Conservation (phyloP, 768 basidiomycete species). For the Termitomyces sp. region DNA sequence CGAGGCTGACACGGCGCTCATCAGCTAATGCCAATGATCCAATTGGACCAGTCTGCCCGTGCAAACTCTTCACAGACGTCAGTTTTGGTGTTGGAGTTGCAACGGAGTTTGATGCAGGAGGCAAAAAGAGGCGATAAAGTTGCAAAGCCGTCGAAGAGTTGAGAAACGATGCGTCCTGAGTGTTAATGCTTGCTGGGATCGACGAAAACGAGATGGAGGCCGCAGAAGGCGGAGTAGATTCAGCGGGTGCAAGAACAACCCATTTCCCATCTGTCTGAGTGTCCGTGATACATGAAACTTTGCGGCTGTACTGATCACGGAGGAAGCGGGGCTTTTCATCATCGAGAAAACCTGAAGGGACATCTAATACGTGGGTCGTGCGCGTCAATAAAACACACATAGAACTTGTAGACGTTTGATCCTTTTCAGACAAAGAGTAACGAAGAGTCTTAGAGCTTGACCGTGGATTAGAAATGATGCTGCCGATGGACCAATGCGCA, state of each 20-base stretch:
- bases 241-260: constrained; percentile 71
- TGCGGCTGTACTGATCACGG: constrained; percentile 79
- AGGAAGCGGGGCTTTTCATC: constrained; percentile 57
- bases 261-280: constrained; percentile 85
- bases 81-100: constrained; percentile 59
- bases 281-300: constrained; percentile 66
- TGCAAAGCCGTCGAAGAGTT: constrained; percentile 58
- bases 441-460: constrained; percentile 19
- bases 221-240: constrained; percentile 23
- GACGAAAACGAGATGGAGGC: constrained; percentile 19
- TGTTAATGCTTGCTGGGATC: constrained; percentile 2
- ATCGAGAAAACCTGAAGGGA: constrained; percentile 73
- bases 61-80: constrained; percentile 66
- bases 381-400: constrained; percentile 58
- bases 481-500: constrained; percentile 77
- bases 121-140: constrained; percentile 71
- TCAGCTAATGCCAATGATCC: constrained; percentile 72
- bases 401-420: constrained; percentile 21
- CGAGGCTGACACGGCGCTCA: constrained; percentile 78
- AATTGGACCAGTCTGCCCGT: constrained; percentile 69
- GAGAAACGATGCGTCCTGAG: constrained; percentile 8
- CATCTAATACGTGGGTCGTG: constrained; percentile 65
- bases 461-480: constrained; percentile 47
- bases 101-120: constrained; percentile 43
- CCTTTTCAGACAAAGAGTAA: constrained; percentile 14